A percentile compares a stretch with the other conserved stretches of the same genome.
Evolutionary conservation across 805 yeast genomes (phyloP).

Genomic region (Millerozyma miso): DNA sequence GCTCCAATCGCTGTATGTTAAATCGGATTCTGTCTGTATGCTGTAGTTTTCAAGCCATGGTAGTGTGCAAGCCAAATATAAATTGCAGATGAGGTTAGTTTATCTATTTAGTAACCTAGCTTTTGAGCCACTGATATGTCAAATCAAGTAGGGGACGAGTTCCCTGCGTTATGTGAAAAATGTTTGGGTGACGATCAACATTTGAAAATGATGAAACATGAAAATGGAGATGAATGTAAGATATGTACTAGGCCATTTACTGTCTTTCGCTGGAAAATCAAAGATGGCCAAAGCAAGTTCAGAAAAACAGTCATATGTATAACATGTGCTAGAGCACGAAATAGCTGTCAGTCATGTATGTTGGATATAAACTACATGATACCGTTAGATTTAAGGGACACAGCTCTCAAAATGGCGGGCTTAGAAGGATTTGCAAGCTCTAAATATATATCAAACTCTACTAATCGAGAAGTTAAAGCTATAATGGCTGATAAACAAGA

Average conservation of each 20-base stretch:
- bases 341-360: constrained; percentile 88
- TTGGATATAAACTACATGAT: constrained; percentile 76
- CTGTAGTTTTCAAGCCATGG: neutral
- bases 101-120: neutral
- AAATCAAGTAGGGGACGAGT: constrained; percentile 11
- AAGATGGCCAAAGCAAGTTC: constrained; percentile 36
- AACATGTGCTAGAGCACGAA: constrained; percentile 73
- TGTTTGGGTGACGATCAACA: constrained; percentile 70
- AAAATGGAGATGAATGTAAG: constrained; percentile 76
- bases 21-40: no score
- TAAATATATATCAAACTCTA: constrained; percentile 14
- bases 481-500: constrained; percentile 45
- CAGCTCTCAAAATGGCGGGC: constrained; percentile 71
- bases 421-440: constrained; percentile 19
- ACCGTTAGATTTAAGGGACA: constrained; percentile 75
- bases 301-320: constrained; percentile 68
- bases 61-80: neutral
- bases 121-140: neutral
- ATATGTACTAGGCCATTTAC: constrained; percentile 83
- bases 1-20: no score
- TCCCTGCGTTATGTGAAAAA: constrained; percentile 66
- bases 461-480: constrained; percentile 35
- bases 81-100: neutral
- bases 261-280: constrained; percentile 66
- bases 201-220: constrained; percentile 67